A percentile compares a stretch with the other conserved stretches of the same genome.
Conservation (phyloP, 2,329 filamentous ascomycete genomes). For the Claviceps citrina region DNA sequence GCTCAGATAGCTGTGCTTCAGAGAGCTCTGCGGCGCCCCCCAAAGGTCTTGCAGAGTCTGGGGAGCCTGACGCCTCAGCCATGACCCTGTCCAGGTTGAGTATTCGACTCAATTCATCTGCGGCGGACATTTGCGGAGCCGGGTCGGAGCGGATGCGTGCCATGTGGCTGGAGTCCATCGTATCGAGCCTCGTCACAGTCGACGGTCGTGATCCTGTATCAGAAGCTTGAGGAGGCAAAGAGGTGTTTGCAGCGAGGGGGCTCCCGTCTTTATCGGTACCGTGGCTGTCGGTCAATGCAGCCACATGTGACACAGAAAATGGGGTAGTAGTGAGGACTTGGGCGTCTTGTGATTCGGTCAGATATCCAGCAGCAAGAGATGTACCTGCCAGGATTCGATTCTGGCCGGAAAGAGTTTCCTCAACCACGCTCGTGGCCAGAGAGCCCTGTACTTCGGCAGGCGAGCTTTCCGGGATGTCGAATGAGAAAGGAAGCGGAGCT, state of each 20-base stretch:
- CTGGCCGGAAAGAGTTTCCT: slow-evolving; percentile 2
- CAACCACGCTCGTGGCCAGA: neutral
- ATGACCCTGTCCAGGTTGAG: slow-evolving; percentile 7
- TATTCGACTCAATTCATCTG: slow-evolving; percentile 9
- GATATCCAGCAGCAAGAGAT: neutral
- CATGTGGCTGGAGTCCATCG: slow-evolving; percentile 3
- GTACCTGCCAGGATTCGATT: neutral
- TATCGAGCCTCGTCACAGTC: neutral
- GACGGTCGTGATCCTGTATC: neutral
- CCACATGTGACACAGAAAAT: slow-evolving; percentile 8
- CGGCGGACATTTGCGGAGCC: slow-evolving; percentile 3
- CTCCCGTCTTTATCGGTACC: slow-evolving; percentile 1
- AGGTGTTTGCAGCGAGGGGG: neutral
- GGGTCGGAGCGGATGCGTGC: neutral
- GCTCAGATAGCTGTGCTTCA: neutral
- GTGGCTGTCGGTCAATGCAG: slow-evolving; percentile 8
- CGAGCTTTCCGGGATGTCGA: slow-evolving; percentile 5
- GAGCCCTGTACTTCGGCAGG: slow-evolving; percentile 1
- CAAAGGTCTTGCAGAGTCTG: neutral
- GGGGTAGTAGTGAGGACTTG: slow-evolving; percentile 10
- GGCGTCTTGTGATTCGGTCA: slow-evolving; percentile 14
- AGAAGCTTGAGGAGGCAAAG: neutral
- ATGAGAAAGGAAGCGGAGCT: neutral
- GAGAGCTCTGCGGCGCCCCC: neutral
- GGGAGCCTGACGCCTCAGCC: neutral